Evolutionary conservation across 768 basidiomycete genomes (phyloP).

Genomic region (Postia placenta): DNA sequence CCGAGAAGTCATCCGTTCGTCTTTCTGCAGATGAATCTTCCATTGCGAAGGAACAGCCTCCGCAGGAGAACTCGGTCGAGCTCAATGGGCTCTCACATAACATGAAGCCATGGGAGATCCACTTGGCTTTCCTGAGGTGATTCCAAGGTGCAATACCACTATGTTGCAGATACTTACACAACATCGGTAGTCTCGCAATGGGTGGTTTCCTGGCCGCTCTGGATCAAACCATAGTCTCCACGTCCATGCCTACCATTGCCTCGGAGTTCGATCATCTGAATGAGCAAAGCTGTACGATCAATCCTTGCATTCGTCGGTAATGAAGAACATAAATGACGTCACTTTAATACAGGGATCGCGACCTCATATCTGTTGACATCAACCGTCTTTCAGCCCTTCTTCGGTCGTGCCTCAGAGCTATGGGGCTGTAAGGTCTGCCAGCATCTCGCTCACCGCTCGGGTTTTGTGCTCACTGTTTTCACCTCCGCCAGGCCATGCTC

Average conservation of each 20-base stretch:
- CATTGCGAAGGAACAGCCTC: too few relatives aligned
- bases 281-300: slow-evolving; percentile 5
- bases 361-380: slow-evolving; percentile 3
- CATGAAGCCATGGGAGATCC: not conserved
- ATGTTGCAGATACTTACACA: too few relatives aligned
- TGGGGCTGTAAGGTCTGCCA: not conserved
- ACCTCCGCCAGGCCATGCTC: slow-evolving; percentile 1
- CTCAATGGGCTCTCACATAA: not conserved
- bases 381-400: slow-evolving; percentile 6
- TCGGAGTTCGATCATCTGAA: not conserved
- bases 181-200: slow-evolving; percentile 32
- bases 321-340: too few relatives aligned
- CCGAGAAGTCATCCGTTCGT: too few relatives aligned
- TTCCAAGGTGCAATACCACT: not conserved
- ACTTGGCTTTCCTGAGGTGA: not conserved
- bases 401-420: slow-evolving; percentile 4
- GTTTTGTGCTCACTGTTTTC: too few relatives aligned
- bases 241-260: slow-evolving; percentile 5
- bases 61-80: not conserved
- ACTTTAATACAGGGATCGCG: slow-evolving; percentile 7
- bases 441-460: too few relatives aligned
- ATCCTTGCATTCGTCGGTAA: too few relatives aligned
- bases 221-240: slow-evolving; percentile 4
- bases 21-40: too few relatives aligned
- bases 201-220: slow-evolving; percentile 3